Percentiles rank a stretch among this genome's conserved stretches.
Evolutionary conservation across 2,329 filamentous ascomycete species (phyloP).

Genomic region (Blastomyces emzantsi): DNA sequence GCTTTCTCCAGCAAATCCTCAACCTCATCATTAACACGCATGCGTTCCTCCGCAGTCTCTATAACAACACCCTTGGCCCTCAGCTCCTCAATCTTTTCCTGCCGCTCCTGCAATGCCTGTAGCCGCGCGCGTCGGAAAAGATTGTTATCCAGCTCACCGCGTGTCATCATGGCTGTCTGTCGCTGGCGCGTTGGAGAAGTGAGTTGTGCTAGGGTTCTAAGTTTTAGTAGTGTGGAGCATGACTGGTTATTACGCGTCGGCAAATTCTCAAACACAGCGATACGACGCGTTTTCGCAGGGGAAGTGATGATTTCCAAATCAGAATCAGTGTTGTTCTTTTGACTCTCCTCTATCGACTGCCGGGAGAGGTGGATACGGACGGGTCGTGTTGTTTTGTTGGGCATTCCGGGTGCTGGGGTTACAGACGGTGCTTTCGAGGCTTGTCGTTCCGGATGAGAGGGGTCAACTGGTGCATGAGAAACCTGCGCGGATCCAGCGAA

Average conservation of each 20-base stretch:
- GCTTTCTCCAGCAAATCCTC: conserved; percentile 85
- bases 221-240: conserved; percentile 52
- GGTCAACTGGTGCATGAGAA: not conserved
- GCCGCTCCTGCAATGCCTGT: conserved; percentile 69
- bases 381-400: conserved; percentile 16
- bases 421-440: conserved; percentile 6
- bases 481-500: not conserved
- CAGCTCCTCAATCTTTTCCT: conserved; percentile 66
- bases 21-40: conserved; percentile 69
- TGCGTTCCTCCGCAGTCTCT: conserved; percentile 77
- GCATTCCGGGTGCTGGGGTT: not conserved
- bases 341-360: conserved; percentile 27
- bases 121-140: conserved; percentile 64
- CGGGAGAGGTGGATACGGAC: conserved; percentile 36
- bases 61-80: conserved; percentile 71
- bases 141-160: conserved; percentile 57
- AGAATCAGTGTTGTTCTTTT: conserved; percentile 39
- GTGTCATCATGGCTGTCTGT: conserved; percentile 58
- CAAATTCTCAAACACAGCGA: conserved; percentile 60
- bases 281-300: conserved; percentile 34
- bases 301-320: conserved; percentile 55
- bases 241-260: conserved; percentile 51
- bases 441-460: not conserved
- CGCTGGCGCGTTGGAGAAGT: conserved; percentile 41
- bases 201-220: conserved; percentile 68